A percentile compares a stretch with the other conserved stretches of the same genome.
These are phyloP conservation scores for Diplodia intermedia DNA, from an alignment of 2,329 filamentous ascomycete species.

Conservation along the genomic window DNA sequence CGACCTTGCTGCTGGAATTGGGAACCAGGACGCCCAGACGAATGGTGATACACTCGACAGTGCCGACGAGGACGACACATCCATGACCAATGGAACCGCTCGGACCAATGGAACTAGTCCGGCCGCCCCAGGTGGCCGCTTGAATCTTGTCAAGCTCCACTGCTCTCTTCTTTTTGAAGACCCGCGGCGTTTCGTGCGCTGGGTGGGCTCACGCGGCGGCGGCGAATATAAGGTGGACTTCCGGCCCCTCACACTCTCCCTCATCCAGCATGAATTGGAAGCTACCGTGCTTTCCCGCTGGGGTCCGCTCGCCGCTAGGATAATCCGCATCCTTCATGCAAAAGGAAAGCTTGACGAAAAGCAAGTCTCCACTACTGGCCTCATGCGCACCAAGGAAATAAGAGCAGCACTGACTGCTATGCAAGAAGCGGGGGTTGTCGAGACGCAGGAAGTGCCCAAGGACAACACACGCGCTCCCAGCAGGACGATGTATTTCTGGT, in stretches of 20 bases:
- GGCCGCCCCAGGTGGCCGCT: conserved; percentile 36
- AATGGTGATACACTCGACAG: conserved; percentile 41
- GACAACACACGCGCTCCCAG: conserved; percentile 82
- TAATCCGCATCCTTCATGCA: conserved; percentile 83
- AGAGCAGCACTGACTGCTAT: conserved; percentile 84
- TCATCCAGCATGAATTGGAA: conserved; percentile 82
- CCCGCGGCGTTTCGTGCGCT: conserved; percentile 70
- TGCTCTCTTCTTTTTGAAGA: conserved; percentile 75
- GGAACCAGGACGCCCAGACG: conserved; percentile 35
- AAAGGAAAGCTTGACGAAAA: conserved; percentile 97
- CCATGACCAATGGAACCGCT: background rate
- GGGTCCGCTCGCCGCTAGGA: conserved; percentile 76
- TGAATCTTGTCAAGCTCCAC: conserved; percentile 67
- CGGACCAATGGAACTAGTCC: conserved; percentile 14
- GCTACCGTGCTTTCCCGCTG: conserved; percentile 71
- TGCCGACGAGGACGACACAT: conserved; percentile 46
- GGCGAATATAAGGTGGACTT: conserved; percentile 88
- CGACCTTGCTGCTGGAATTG: conserved; percentile 49
- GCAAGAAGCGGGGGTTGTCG: conserved; percentile 84
- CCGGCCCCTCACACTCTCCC: conserved; percentile 69
- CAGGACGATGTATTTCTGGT: conserved; percentile 90
- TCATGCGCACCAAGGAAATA: conserved; percentile 85
- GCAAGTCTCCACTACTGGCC: conserved; percentile 76
- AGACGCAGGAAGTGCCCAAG: conserved; percentile 92
- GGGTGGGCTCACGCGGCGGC: conserved; percentile 67